phyloP scores from a whole-genome alignment of 768 basidiomycete species.

The Macrolepiota fuliginosa region DNA sequence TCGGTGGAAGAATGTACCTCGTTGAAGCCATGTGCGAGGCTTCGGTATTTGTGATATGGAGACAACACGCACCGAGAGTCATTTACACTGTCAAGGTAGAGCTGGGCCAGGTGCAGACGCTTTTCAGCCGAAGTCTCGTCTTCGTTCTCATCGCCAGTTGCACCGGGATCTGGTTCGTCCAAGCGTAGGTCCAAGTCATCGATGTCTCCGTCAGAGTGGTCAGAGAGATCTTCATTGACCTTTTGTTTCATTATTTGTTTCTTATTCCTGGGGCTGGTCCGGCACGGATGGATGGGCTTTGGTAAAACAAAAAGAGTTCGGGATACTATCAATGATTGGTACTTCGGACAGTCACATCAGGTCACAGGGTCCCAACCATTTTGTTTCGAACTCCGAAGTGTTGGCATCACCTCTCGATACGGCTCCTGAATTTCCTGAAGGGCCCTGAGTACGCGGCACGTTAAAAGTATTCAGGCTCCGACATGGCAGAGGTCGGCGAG shows the following conservation, averaged over 20 bases:
- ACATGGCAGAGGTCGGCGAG: no score
- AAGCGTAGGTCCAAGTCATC: slow-evolving; percentile 74
- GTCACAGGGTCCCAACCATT: no score
- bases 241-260: slow-evolving; percentile 24
- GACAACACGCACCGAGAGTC: slow-evolving; percentile 55
- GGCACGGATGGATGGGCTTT: slow-evolving; percentile 56
- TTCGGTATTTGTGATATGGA: background rate
- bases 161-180: slow-evolving; percentile 47
- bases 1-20: slow-evolving; percentile 70
- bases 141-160: slow-evolving; percentile 80
- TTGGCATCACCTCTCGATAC: no score
- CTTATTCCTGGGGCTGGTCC: slow-evolving; percentile 22
- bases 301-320: slow-evolving; percentile 70
- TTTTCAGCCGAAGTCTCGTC: slow-evolving; percentile 94
- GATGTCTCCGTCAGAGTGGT: slow-evolving; percentile 52
- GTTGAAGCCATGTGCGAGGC: slow-evolving; percentile 88
- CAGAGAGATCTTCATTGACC: slow-evolving; percentile 70
- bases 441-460: no score
- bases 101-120: slow-evolving; percentile 82
- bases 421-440: no score
- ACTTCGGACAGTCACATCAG: no score
- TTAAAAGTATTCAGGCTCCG: no score
- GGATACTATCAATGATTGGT: no score
- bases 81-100: slow-evolving; percentile 87
- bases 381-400: no score